These are phyloP conservation scores for Aspergillus sclerotiicarbonarius DNA, from an alignment of 495 filamentous ascomycete genomes.

Conservation along the genomic window DNA sequence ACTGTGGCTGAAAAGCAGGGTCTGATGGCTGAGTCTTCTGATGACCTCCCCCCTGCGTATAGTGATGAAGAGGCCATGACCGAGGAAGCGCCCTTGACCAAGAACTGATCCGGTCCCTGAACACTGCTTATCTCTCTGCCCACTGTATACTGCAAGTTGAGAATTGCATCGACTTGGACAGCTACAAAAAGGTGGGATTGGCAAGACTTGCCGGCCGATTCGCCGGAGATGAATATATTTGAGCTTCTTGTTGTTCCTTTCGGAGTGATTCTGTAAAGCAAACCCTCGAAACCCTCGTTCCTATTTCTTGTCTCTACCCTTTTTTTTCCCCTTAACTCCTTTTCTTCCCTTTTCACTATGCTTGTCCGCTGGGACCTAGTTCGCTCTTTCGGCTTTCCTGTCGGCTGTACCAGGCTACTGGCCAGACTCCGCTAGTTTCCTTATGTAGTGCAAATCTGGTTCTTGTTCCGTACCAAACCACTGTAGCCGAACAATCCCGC, in stretches of 20 bases:
- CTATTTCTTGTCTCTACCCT: background rate
- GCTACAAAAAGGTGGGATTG: background rate
- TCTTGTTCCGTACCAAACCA: background rate
- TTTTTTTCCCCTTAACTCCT: background rate
- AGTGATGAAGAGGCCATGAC: slow-evolving; percentile 26
- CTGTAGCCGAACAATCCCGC: background rate
- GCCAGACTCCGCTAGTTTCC: background rate
- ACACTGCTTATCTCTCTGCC: background rate
- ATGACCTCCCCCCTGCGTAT: slow-evolving; percentile 36
- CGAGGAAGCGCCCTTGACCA: slow-evolving; percentile 23
- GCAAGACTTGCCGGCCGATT: slow-evolving; percentile 4
- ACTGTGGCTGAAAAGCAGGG: slow-evolving; percentile 41
- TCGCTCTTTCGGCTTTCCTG: background rate
- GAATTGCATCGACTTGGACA: background rate
- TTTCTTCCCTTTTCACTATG: too few relatives aligned
- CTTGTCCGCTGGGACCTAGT: background rate
- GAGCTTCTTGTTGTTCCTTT: slow-evolving; percentile 11
- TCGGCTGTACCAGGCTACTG: background rate
- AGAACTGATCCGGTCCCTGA: slow-evolving; percentile 25
- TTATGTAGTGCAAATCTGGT: background rate
- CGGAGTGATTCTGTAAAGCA: slow-evolving; percentile 4
- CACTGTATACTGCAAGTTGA: background rate
- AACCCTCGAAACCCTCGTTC: background rate
- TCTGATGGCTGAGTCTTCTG: slow-evolving; percentile 32
- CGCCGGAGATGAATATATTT: slow-evolving; percentile 8